Evolutionary conservation across 768 basidiomycete species (phyloP).

Genomic region (Pleurotus djamor): DNA sequence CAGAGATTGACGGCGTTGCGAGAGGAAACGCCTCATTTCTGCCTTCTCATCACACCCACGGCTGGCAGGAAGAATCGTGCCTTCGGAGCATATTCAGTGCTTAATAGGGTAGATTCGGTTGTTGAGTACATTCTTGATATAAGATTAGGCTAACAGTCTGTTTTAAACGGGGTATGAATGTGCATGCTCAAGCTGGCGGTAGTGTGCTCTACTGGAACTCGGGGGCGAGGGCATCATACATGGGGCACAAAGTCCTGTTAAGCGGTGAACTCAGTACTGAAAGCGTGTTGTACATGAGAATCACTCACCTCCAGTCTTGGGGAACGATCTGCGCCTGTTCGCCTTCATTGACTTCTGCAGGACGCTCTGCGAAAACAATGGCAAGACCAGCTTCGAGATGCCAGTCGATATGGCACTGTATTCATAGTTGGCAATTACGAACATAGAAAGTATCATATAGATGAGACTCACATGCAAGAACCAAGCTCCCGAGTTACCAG

Average conservation of each 20-base stretch:
- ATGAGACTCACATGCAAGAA: conserved; percentile 29
- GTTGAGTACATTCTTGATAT: background rate
- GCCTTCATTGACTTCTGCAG: conserved; percentile 21
- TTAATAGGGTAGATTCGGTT: background rate
- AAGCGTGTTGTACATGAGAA: background rate
- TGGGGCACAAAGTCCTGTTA: conserved; percentile 1
- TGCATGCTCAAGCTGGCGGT: background rate
- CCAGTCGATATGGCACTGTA: conserved; percentile 30
- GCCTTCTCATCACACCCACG: no score
- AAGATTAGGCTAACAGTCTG: background rate
- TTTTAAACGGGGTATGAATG: background rate
- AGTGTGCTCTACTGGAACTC: conserved; percentile 1
- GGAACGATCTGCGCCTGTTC: conserved; percentile 26
- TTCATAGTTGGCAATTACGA: no score
- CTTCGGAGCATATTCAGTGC: no score
- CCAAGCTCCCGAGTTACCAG: conserved; percentile 63
- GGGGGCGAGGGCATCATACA: conserved; percentile 5
- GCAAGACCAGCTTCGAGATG: conserved; percentile 33
- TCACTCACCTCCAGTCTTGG: conserved; percentile 23
- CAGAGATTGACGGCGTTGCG: conserved; percentile 57
- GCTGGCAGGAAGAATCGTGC: no score
- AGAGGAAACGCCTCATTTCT: no score
- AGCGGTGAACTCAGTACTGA: background rate
- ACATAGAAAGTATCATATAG: no score
- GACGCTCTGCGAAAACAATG: conserved; percentile 28